Conservation (phyloP, 495 filamentous ascomycete genomes). For the Daldinia decipiens region DNA sequence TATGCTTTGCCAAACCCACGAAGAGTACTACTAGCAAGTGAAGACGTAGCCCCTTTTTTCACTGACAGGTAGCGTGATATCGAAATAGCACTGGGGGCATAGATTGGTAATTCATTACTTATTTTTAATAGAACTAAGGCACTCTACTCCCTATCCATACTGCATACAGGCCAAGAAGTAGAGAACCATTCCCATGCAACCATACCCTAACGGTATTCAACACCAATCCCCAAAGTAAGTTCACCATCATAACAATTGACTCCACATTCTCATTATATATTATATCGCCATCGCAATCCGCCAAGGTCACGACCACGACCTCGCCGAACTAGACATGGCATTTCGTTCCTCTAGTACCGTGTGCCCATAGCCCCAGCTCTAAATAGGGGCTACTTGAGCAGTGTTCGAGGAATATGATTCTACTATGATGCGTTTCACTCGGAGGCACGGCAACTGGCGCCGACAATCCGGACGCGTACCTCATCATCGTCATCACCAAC, state of each 20-base stretch:
- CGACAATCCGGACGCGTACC: not conserved
- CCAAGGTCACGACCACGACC: not conserved
- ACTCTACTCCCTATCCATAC: too few relatives aligned
- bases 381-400: not conserved
- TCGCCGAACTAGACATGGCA: constrained; percentile 3
- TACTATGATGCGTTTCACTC: not conserved
- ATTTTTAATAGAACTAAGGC: too few relatives aligned
- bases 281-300: not conserved
- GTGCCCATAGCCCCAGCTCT: not conserved
- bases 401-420: not conserved
- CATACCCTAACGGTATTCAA: not conserved
- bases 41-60: not conserved
- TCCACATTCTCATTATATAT: not conserved
- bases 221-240: not conserved
- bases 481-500: not conserved
- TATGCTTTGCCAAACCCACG: not conserved
- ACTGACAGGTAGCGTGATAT: not conserved
- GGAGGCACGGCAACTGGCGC: not conserved
- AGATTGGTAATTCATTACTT: too few relatives aligned
- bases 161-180: not conserved
- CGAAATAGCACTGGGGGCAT: too few relatives aligned
- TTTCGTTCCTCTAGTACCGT: not conserved
- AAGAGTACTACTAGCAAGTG: not conserved
- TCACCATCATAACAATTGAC: not conserved
- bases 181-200: not conserved